phyloP scores from a whole-genome alignment of 345 rosid genomes.

The Camelina sativa region DNA sequence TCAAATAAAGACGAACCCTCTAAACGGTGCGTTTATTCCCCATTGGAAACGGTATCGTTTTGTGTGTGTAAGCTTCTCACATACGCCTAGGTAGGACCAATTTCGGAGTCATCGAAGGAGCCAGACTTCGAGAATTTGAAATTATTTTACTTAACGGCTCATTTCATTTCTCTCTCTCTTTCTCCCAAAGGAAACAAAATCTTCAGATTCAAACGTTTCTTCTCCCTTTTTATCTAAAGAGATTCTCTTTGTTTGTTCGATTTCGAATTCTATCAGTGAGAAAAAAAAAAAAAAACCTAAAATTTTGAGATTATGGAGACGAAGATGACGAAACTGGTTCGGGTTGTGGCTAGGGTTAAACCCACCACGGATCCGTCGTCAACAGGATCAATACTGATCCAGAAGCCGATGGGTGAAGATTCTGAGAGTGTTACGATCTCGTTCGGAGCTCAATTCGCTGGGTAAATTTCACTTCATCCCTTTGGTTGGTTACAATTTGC shows the following conservation, averaged over 20 bases:
- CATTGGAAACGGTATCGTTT: neutral
- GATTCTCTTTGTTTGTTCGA: neutral
- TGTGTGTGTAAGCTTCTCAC: conserved; percentile 13
- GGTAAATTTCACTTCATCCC: conserved; percentile 43
- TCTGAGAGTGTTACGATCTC: conserved; percentile 54
- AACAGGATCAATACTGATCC: conserved; percentile 47
- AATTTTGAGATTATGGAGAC: conserved; percentile 25
- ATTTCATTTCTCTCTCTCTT: neutral
- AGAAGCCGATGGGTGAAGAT: conserved; percentile 52
- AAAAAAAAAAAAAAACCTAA: too few relatives aligned
- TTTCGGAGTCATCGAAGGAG: conserved; percentile 28
- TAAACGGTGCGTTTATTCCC: neutral
- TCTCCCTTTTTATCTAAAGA: conserved; percentile 20
- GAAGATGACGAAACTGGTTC: conserved; percentile 35
- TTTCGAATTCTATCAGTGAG: neutral
- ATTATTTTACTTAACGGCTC: conserved; percentile 22
- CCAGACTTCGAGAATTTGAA: conserved; percentile 17
- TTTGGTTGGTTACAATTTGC: neutral
- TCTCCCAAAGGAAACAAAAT: conserved; percentile 23
- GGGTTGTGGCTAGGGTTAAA: conserved; percentile 70
- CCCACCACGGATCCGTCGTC: conserved; percentile 43
- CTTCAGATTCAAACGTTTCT: conserved; percentile 9
- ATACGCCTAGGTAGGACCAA: conserved; percentile 34
- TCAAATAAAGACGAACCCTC: neutral
- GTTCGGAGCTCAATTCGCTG: conserved; percentile 51